Evolutionary conservation across 345 rosid genomes (phyloP).

Genomic region (Gossypium thurberi): DNA sequence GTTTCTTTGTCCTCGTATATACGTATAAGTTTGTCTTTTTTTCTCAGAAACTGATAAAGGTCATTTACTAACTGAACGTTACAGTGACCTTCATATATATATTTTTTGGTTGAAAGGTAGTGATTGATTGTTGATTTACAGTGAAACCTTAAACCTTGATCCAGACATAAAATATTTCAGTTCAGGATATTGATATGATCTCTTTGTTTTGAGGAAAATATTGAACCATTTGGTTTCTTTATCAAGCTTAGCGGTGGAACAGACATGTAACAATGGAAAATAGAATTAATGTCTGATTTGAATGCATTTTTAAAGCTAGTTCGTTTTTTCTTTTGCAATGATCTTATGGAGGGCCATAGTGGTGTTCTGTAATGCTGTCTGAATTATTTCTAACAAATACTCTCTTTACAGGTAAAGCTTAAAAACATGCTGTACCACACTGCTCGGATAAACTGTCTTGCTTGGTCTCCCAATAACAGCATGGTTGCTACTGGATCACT

Average conservation of each 20-base stretch:
- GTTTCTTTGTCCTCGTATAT: not conserved
- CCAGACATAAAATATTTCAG: not conserved
- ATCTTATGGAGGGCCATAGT: not conserved
- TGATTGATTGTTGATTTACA: not conserved
- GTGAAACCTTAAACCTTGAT: not conserved
- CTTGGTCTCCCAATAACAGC: conserved; percentile 67
- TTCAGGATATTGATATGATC: not conserved
- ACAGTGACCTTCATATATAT: not conserved
- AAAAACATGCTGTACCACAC: conserved; percentile 71
- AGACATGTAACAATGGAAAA: not conserved
- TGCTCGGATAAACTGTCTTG: conserved; percentile 66
- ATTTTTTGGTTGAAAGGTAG: not conserved
- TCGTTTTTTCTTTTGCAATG: not conserved
- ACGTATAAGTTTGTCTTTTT: not conserved
- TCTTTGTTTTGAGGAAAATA: not conserved
- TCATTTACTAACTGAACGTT: not conserved
- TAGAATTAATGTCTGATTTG: not conserved
- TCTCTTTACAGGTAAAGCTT: conserved; percentile 50
- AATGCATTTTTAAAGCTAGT: not conserved
- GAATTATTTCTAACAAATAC: not conserved
- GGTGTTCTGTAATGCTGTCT: not conserved
- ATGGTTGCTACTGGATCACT: conserved; percentile 71
- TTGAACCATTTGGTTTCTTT: not conserved
- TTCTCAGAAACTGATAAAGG: not conserved
- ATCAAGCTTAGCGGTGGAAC: not conserved